These are phyloP conservation scores for Anastatica hierochuntica DNA, from an alignment of 345 rosid genomes.

Conservation along the genomic window DNA sequence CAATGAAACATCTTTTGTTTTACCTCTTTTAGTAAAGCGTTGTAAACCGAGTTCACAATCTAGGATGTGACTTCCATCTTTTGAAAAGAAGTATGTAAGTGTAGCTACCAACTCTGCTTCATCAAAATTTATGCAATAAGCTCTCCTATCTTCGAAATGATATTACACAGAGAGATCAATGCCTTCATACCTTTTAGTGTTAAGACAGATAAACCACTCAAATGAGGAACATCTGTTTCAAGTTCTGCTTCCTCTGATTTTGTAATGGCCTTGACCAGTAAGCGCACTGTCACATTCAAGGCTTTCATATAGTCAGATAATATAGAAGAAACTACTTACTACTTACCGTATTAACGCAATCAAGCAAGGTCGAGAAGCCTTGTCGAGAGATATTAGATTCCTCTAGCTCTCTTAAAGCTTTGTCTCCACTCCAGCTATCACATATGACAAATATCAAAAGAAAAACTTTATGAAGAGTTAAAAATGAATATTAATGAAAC, in stretches of 20 bases:
- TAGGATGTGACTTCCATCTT: constrained; percentile 51
- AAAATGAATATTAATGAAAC: too few species aligned
- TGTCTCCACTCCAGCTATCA: constrained; percentile 85
- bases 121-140: constrained; percentile 17
- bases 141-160: not conserved
- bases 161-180: constrained; percentile 12
- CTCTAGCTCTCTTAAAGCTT: constrained; percentile 74
- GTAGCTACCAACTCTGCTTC: constrained; percentile 84
- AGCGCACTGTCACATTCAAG: constrained; percentile 3
- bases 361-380: constrained; percentile 76
- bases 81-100: constrained; percentile 84
- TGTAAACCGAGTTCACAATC: constrained; percentile 83
- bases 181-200: constrained; percentile 57
- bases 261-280: constrained; percentile 63
- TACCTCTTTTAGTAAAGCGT: constrained; percentile 50
- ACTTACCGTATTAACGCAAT: constrained; percentile 77
- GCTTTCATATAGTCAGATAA: constrained; percentile 7
- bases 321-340: not conserved
- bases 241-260: constrained; percentile 49
- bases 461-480: not conserved
- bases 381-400: constrained; percentile 78
- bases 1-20: too few species aligned
- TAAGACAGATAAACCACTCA: constrained; percentile 77
- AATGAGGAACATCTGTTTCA: constrained; percentile 54
- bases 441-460: too few species aligned